These are phyloP conservation scores for Pseudocercospora ulei DNA, from an alignment of 2,329 filamentous ascomycete species.

Conservation along the genomic window DNA sequence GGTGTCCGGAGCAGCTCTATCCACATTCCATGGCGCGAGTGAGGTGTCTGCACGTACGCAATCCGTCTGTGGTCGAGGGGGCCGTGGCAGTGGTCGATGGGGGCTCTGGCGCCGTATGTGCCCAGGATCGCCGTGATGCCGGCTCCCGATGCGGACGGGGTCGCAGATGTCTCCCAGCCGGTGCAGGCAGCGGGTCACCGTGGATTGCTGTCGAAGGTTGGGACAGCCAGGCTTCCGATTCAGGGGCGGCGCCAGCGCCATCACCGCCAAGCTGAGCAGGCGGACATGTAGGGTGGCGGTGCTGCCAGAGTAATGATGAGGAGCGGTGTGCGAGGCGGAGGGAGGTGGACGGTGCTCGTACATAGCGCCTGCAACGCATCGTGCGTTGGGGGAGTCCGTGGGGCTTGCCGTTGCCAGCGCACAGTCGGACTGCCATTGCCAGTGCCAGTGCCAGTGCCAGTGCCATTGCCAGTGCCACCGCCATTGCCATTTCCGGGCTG, in stretches of 20 bases:
- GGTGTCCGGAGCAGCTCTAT: slow-evolving; percentile 8
- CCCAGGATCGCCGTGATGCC: neutral
- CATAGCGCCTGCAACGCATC: too few species aligned
- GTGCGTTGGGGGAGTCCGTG: too few species aligned
- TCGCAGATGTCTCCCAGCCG: slow-evolving; percentile 2
- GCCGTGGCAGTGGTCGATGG: slow-evolving; percentile 25
- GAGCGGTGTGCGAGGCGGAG: too few species aligned
- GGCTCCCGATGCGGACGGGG: neutral
- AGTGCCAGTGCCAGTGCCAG: too few species aligned
- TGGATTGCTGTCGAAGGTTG: slow-evolving; percentile 5
- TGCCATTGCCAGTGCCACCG: too few species aligned
- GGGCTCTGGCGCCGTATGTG: slow-evolving; percentile 15
- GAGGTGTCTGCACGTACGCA: neutral
- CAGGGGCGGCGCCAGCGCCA: neutral
- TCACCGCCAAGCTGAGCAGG: neutral
- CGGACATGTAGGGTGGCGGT: neutral
- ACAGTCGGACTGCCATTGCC: too few species aligned
- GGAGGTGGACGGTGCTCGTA: too few species aligned
- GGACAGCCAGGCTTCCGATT: slow-evolving; percentile 3
- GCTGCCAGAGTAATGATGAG: too few species aligned
- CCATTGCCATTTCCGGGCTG: too few species aligned
- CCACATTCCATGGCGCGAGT: slow-evolving; percentile 8
- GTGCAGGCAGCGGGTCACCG: neutral
- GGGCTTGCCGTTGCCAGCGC: too few species aligned
- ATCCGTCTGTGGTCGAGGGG: slow-evolving; percentile 37